phyloP scores from a whole-genome alignment of 768 basidiomycete species.

The Rhodosporidiobolus odoratus region DNA sequence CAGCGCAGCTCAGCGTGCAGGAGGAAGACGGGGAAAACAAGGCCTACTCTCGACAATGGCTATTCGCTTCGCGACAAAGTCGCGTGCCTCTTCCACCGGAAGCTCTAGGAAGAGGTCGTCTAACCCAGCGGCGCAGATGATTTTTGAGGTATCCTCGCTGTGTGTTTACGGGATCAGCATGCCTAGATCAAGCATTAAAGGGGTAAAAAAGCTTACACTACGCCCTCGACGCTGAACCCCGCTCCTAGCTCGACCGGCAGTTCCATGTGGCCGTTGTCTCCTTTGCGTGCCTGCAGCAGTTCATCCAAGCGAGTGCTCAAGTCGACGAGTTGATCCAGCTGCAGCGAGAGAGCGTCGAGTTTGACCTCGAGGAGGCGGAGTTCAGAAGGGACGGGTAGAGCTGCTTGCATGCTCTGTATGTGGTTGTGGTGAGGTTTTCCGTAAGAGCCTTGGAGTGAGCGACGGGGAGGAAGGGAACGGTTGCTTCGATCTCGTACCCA shows the following conservation, averaged over 20 bases:
- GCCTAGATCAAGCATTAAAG: too few species aligned
- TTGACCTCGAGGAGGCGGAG: background rate
- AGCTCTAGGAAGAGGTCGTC: conserved; percentile 29
- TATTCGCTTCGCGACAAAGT: conserved; percentile 7
- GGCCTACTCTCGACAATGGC: conserved; percentile 11
- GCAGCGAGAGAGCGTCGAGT: background rate
- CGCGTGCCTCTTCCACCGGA: conserved; percentile 1
- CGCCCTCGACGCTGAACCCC: conserved; percentile 16
- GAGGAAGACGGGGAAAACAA: too few species aligned
- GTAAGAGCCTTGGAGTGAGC: too few species aligned
- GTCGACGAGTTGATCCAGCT: background rate
- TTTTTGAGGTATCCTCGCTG: conserved; percentile 3
- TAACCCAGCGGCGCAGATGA: conserved; percentile 6
- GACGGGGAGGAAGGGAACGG: too few species aligned
- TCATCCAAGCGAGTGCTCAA: too few species aligned
- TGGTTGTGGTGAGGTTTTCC: too few species aligned
- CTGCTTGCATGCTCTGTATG: background rate
- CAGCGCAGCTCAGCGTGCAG: too few species aligned
- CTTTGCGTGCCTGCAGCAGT: background rate
- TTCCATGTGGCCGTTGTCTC: conserved; percentile 6
- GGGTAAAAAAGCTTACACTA: conserved; percentile 11
- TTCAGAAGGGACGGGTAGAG: background rate
- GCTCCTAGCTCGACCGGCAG: conserved; percentile 1
- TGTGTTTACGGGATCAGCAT: background rate
- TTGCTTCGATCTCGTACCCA: too few species aligned